Percentiles rank a stretch among this genome's conserved stretches.
These are phyloP conservation scores for Phlyctochytrium planicorne DNA, from an alignment of 192 early-diverging fungal genomes.

Conservation along the genomic window DNA sequence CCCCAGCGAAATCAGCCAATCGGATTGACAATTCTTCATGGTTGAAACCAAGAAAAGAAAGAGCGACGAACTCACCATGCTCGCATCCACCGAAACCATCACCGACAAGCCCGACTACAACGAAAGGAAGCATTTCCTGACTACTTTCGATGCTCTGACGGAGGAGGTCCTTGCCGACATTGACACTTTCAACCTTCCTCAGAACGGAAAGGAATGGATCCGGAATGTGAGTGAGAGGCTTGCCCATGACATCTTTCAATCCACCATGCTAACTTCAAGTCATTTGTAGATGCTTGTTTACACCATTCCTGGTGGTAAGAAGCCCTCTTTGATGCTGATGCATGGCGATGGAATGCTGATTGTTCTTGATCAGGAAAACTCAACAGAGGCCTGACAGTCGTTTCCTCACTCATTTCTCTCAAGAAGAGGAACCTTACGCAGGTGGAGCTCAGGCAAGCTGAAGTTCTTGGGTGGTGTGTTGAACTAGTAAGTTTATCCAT, in stretches of 20 bases:
- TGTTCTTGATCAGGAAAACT: constrained; percentile 70
- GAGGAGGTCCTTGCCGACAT: constrained; percentile 76
- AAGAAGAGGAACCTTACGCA: constrained; percentile 69
- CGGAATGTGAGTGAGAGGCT: constrained; percentile 30
- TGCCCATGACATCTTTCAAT: too few relatives aligned
- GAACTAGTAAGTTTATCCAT: constrained; percentile 68
- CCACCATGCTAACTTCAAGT: background rate
- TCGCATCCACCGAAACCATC: too few relatives aligned
- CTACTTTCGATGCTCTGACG: constrained; percentile 71
- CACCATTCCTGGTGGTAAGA: constrained; percentile 60
- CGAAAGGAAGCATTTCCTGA: constrained; percentile 57
- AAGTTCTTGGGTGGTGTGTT: constrained; percentile 92
- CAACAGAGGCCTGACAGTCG: constrained; percentile 96
- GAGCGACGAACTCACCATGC: too few relatives aligned
- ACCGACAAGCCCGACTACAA: constrained; percentile 17
- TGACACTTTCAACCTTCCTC: constrained; percentile 58
- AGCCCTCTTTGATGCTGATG: constrained; percentile 4
- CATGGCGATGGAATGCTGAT: background rate
- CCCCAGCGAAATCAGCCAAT: too few relatives aligned
- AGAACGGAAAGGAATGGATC: constrained; percentile 57
- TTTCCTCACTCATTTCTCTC: constrained; percentile 82
- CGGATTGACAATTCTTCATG: too few relatives aligned
- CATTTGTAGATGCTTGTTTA: constrained; percentile 54
- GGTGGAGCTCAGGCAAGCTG: constrained; percentile 82
- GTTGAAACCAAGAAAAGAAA: too few relatives aligned